phyloP scores from a whole-genome alignment of 345 rosid genomes.

The Aethionema arabicum region DNA sequence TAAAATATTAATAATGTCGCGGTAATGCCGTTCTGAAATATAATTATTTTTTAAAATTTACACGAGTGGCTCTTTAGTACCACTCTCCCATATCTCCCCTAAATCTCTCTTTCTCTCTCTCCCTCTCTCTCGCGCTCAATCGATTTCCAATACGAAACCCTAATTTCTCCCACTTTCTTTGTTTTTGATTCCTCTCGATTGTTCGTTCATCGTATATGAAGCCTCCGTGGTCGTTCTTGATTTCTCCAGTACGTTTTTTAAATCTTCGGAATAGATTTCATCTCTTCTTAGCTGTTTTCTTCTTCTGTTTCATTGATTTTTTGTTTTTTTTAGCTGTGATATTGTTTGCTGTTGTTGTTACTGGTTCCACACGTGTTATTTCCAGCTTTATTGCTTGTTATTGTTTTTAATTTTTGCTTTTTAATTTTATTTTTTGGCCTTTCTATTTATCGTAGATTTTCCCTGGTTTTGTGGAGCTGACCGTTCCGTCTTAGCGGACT shows the following conservation, averaged over 20 bases:
- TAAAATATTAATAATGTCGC: conserved; percentile 27
- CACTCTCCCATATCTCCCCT: conserved; percentile 19
- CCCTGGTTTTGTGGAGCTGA: conserved; percentile 32
- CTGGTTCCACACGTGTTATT: conserved; percentile 39
- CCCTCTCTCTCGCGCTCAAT: conserved; percentile 26
- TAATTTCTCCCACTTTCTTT: conserved; percentile 9
- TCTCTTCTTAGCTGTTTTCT: conserved; percentile 22
- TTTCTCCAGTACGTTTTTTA: conserved; percentile 41
- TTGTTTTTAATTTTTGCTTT: conserved; percentile 16
- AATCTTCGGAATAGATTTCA: conserved; percentile 21
- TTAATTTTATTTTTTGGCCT: conserved; percentile 21
- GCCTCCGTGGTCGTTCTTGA: conserved; percentile 52
- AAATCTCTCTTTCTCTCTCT: conserved; percentile 12
- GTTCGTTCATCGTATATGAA: conserved; percentile 46
- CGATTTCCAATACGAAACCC: conserved; percentile 18
- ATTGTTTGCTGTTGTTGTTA: conserved; percentile 14
- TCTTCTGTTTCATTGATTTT: conserved; percentile 10
- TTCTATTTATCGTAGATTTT: conserved; percentile 36
- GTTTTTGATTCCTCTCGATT: conserved; percentile 20
- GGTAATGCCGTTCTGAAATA: conserved; percentile 28
- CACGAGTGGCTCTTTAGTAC: conserved; percentile 21
- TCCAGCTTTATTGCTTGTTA: conserved; percentile 29
- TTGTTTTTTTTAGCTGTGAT: neutral
- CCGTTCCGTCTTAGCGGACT: conserved; percentile 16
- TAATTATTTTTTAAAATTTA: neutral